Evolutionary conservation across 2,329 filamentous ascomycete species (phyloP), one percentile per base, ranked within the genome.

Genomic region (Fusarium verrucosum): DNA sequence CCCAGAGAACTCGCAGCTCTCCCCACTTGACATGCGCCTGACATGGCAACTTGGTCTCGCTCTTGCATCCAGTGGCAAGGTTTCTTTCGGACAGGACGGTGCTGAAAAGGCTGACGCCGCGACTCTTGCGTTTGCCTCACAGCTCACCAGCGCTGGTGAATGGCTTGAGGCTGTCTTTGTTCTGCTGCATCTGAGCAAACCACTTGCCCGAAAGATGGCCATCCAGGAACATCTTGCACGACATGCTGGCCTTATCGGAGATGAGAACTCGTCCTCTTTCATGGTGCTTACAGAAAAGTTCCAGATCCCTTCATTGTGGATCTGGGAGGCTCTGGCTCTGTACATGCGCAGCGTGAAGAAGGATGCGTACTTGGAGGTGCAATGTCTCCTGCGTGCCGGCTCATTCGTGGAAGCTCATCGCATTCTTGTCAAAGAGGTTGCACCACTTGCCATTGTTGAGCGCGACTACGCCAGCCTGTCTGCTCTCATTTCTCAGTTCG

Each of bases 271-370:
- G 62, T 73, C 78, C 16, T 83, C 78, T 50, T 92, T 88, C 76
- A 79, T 77, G 11, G 83, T 84, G 14, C 80, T 95, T 20, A 85
- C 85, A 0, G 79, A 84, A 40, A 87, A 86, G 28, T 85, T 94
- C 50, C 85, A 87, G 63, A 86, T 98, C 37, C 92, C 94, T 1
- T 77, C 83, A 2, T 76, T 84, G 5, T 96, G 94, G 93, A 83
- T 98, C 46, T 96, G 92, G 87, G 87, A 92, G 58, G 92, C 95
- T 17, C 92, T 94, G 73, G 94, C 94, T 13, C 82, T 94, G 14
- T 90, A 90, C 76, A 93, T 92, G 77, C 90, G 91, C 61, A 88
- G 89, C 56, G 87, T 88, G 42, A 87, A 85, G 71, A 87, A 88
- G 64, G 87, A 94, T 73, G 83, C 90, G 11, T 84, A 83, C 41